Conservation (phyloP, 768 basidiomycete genomes). For the Kwoniella dejecticola region DNA sequence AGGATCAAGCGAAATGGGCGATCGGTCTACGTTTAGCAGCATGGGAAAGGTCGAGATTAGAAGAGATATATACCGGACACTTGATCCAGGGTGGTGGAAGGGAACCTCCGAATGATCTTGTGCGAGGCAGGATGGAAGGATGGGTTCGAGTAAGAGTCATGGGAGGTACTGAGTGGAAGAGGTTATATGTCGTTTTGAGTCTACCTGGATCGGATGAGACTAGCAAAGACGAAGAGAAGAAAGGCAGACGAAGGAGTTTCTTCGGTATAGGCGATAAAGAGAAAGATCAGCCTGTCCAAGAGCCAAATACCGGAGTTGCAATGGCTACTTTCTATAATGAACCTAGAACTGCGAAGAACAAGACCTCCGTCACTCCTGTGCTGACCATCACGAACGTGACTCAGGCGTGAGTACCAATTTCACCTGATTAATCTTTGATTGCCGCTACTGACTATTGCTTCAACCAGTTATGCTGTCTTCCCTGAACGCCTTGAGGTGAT, state of each 20-base stretch:
- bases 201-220: conserved; percentile 50
- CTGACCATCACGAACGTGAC: conserved; percentile 70
- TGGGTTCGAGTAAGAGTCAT: conserved; percentile 87
- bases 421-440: too few species aligned
- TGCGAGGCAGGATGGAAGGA: conserved; percentile 78
- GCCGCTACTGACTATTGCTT: neutral
- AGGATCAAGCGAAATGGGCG: conserved; percentile 80
- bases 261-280: conserved; percentile 48
- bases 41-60: conserved; percentile 93
- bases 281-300: conserved; percentile 40
- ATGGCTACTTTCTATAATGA: conserved; percentile 56
- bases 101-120: conserved; percentile 66
- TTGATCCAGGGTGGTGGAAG: conserved; percentile 64
- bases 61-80: conserved; percentile 97
- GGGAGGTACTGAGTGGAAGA: conserved; percentile 98
- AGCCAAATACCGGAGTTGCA: conserved; percentile 43
- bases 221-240: conserved; percentile 51
- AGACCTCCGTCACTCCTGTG: conserved; percentile 71
- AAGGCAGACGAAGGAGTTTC: conserved; percentile 65
- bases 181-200: conserved; percentile 77
- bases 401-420: conserved; percentile 64
- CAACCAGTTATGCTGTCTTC: conserved; percentile 71
- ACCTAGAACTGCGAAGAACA: conserved; percentile 57
- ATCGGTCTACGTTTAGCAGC: conserved; percentile 83
- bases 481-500: conserved; percentile 94